These are phyloP conservation scores for Acidomyces sp. DNA, from an alignment of 495 filamentous ascomycete genomes.

Conservation along the genomic window DNA sequence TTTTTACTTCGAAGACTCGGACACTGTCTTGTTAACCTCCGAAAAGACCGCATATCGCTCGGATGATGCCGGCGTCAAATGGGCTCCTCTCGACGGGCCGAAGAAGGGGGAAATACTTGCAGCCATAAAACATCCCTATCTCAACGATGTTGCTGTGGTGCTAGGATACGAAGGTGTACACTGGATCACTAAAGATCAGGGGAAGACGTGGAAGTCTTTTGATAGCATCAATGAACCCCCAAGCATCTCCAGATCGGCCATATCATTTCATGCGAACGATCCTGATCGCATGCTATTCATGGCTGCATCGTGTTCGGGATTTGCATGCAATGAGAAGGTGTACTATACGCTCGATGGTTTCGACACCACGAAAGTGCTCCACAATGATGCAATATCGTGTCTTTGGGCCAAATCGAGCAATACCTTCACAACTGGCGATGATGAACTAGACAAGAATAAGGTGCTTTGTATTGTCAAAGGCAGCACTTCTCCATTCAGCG, in stretches of 20 bases:
- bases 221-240: slow-evolving; percentile 39
- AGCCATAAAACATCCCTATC: slow-evolving; percentile 60
- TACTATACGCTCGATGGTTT: slow-evolving; percentile 83
- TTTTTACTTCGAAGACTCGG: slow-evolving; percentile 78
- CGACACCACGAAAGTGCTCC: slow-evolving; percentile 45
- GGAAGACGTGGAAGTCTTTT: slow-evolving; percentile 67
- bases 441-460: slow-evolving; percentile 46
- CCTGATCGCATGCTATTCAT: slow-evolving; percentile 72
- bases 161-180: slow-evolving; percentile 52
- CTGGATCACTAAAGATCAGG: slow-evolving; percentile 69
- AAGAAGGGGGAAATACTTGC: slow-evolving; percentile 46
- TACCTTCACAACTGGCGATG: slow-evolving; percentile 52
- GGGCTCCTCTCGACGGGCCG: slow-evolving; percentile 51
- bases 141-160: slow-evolving; percentile 65
- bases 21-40: slow-evolving; percentile 53
- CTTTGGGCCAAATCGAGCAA: slow-evolving; percentile 68
- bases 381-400: slow-evolving; percentile 54
- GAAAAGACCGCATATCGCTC: slow-evolving; percentile 54
- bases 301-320: slow-evolving; percentile 25
- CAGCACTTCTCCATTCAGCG: slow-evolving; percentile 44
- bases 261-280: slow-evolving; percentile 72
- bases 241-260: slow-evolving; percentile 32
- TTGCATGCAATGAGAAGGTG: slow-evolving; percentile 40
- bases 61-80: slow-evolving; percentile 60
- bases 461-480: slow-evolving; percentile 69